Evolutionary conservation across 2,329 filamentous ascomycete species (phyloP).

Genomic region (Mycosphaerelloides madeirae): DNA sequence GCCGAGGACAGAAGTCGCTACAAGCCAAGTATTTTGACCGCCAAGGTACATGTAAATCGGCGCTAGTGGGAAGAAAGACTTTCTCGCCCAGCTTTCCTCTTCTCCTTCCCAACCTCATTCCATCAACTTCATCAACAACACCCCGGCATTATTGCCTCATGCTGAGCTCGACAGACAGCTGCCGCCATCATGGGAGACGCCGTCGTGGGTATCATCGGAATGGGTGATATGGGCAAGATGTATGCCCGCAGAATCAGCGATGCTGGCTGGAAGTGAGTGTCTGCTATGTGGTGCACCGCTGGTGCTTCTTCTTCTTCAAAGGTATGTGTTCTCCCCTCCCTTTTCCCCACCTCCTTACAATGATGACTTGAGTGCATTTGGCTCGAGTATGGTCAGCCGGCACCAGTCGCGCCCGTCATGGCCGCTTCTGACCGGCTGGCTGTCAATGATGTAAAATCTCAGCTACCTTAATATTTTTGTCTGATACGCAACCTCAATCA

Average conservation of each 20-base stretch:
- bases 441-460: constrained; percentile 98
- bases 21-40: too few relatives aligned
- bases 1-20: too few relatives aligned
- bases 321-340: constrained; percentile 32
- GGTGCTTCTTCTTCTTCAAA: constrained; percentile 9
- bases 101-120: constrained; percentile 4
- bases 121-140: constrained; percentile 2
- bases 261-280: constrained; percentile 90
- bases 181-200: constrained; percentile 57
- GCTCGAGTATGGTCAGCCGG: constrained; percentile 86
- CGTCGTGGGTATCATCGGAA: constrained; percentile 89
- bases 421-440: constrained; percentile 47
- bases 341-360: constrained; percentile 38
- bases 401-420: constrained; percentile 68
- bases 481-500: constrained; percentile 57
- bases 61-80: too few relatives aligned
- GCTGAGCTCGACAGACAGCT: constrained; percentile 4
- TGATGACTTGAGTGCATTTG: constrained; percentile 99
- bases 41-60: too few relatives aligned
- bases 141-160: constrained; percentile 1
- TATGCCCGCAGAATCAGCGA: constrained; percentile 83
- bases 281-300: constrained; percentile 11
- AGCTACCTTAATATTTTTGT: constrained; percentile 94
- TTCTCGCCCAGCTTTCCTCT: constrained; percentile 3
- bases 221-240: constrained; percentile 99